Percentiles rank a stretch among this genome's conserved stretches.
Evolutionary conservation across 2,329 filamentous ascomycete species (phyloP).

Genomic region (Lecanicillium sp.): DNA sequence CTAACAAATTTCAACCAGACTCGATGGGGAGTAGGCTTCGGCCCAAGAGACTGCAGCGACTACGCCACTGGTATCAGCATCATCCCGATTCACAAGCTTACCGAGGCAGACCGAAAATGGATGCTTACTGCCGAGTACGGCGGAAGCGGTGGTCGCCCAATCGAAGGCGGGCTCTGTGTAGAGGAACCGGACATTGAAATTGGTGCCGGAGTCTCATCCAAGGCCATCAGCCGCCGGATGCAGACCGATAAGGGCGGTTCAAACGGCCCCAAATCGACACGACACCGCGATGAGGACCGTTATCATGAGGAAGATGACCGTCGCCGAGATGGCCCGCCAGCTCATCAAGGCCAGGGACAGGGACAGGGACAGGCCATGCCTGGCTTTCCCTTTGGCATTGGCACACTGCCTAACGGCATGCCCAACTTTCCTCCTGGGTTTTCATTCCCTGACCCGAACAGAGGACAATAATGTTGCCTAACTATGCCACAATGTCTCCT

Average conservation of each 20-base stretch:
- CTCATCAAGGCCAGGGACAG: conserved; percentile 10
- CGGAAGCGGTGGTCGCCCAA: conserved; percentile 75
- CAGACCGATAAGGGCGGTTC: conserved; percentile 59
- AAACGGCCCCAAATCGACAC: conserved; percentile 56
- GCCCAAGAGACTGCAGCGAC: conserved; percentile 93
- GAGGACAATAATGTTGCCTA: conserved; percentile 10
- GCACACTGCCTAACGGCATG: conserved; percentile 26
- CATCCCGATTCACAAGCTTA: conserved; percentile 86
- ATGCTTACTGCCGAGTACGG: conserved; percentile 89
- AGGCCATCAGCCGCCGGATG: conserved; percentile 66
- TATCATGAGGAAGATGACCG: conserved; percentile 5
- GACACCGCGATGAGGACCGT: conserved; percentile 30
- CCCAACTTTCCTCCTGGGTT: conserved; percentile 32
- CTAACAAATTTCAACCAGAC: conserved; percentile 46
- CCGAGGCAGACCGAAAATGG: conserved; percentile 96
- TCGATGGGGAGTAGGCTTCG: conserved; percentile 95
- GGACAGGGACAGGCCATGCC: conserved; percentile 12
- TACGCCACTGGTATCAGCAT: conserved; percentile 87
- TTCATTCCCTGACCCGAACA: conserved; percentile 26
- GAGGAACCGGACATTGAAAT: conserved; percentile 99
- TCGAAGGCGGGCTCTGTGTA: conserved; percentile 78
- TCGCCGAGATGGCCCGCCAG: conserved; percentile 14
- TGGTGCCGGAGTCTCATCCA: conserved; percentile 91
- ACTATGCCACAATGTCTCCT: neutral
- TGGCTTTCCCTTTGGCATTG: conserved; percentile 30